Percentiles rank a stretch among this genome's conserved stretches.
Conservation (phyloP, 2,329 filamentous ascomycete genomes). For the Boeremia lycopersici region DNA sequence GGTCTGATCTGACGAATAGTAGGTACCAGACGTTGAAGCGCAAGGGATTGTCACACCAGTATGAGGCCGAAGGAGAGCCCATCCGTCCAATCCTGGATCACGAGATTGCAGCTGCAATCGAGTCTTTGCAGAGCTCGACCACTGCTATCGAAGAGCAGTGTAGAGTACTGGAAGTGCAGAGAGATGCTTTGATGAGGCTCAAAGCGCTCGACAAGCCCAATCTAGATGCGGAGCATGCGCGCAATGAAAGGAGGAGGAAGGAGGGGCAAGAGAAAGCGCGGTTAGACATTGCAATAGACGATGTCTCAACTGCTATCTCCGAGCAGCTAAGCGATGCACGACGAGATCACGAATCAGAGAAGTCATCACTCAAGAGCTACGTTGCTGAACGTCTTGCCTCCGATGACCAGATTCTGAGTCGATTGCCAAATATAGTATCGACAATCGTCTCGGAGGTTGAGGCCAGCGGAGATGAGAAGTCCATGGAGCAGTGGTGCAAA, state of each 20-base stretch:
- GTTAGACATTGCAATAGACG: constrained; percentile 48
- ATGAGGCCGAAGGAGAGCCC: constrained; percentile 36
- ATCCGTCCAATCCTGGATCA: constrained; percentile 61
- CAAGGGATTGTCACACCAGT: constrained; percentile 41
- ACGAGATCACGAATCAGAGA: constrained; percentile 57
- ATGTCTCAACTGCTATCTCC: constrained; percentile 34
- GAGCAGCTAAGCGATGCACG: constrained; percentile 49
- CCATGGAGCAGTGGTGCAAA: constrained; percentile 61
- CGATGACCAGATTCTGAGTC: constrained; percentile 69
- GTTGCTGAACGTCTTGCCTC: constrained; percentile 60
- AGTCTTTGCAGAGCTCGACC: constrained; percentile 69
- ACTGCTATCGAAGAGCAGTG: constrained; percentile 68
- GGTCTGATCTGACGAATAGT: neutral
- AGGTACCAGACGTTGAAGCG: constrained; percentile 44
- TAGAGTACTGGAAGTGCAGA: constrained; percentile 65
- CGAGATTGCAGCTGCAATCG: constrained; percentile 66
- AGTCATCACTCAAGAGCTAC: constrained; percentile 55
- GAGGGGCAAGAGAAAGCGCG: constrained; percentile 50
- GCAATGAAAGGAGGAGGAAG: constrained; percentile 46
- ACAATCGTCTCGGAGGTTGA: constrained; percentile 60
- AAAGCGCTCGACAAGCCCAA: constrained; percentile 55
- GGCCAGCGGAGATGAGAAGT: constrained; percentile 59
- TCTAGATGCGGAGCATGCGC: constrained; percentile 45
- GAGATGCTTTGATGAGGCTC: constrained; percentile 63
- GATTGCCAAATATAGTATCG: constrained; percentile 69